Base-by-base conservation (phyloP, 805 yeast species). In the Myxozyma melibiosi region DNA sequence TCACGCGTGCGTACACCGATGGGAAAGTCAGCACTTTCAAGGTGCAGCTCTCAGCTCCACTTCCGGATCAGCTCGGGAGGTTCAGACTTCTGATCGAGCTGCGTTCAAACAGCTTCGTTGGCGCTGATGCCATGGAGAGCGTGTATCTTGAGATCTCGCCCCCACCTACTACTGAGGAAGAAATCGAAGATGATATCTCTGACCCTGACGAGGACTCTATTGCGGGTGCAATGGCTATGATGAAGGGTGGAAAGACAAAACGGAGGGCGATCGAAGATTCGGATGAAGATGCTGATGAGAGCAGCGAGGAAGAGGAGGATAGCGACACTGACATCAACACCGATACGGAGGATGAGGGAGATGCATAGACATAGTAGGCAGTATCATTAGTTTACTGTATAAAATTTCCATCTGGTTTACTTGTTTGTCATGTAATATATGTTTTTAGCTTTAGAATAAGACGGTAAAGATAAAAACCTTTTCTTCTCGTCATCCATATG, bases 41-140 rank as follows among this genome's bases (percentile, higher is more conserved):
- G 69, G 77, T 91, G 55, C 88, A 85, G 65, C 70, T 91, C 47
- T 72, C 85, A 6, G 78, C 83, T 47, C 90, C 95, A 43, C 83
- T 96, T 14, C 97, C 98, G n/a, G 79, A 79, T 18, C 78, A 78
- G 54, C 74, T 75, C 16, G 96, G 95, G 41, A 76, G 74, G 40
- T 82, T 74, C 68, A 84, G 82, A 63, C 88, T 88, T 77, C 80
- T 90, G 73, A 75, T 91, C 16, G 73, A 84, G 24, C 71, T 92
- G 68, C 83, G 84, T 68, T 85, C 87, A 53, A 80, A 87, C 51
- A 84, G 87, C 43, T 91, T 89, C 71, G 89, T 88, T 70, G 96
- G 96, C 4, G 73, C 82, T 18, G 97, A 92, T 69, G 70, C 89
- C 24, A 89, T 85, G 63, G 79, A 85, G 59, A 86, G 91, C 8